Percentiles rank a stretch among this genome's conserved stretches.
Conservation (phyloP, 2,329 filamentous ascomycete genomes). For the Phialophora expanda region DNA sequence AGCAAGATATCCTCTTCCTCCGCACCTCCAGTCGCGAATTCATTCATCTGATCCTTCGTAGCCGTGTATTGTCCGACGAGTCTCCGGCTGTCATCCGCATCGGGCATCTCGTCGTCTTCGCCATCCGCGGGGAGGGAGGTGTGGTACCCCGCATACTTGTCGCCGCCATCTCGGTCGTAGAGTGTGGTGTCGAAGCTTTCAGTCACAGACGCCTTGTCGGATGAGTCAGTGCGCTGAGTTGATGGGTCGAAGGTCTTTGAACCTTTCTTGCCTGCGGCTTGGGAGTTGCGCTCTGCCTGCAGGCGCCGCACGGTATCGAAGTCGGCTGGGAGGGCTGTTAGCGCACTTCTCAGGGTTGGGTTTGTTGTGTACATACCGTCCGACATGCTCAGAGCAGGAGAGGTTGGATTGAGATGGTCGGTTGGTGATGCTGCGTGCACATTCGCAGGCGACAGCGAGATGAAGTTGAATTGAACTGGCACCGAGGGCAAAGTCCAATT, state of each 20-base stretch:
- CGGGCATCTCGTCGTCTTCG: slow-evolving; percentile 78
- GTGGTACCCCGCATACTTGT: slow-evolving; percentile 89
- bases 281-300: slow-evolving; percentile 89
- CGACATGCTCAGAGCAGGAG: slow-evolving; percentile 28
- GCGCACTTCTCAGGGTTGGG: not conserved
- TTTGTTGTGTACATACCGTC: slow-evolving; percentile 25
- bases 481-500: not conserved
- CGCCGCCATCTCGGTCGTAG: slow-evolving; percentile 72
- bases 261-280: slow-evolving; percentile 77
- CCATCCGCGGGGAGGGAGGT: slow-evolving; percentile 81
- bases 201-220: slow-evolving; percentile 88
- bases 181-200: slow-evolving; percentile 84
- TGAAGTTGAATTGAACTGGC: not conserved
- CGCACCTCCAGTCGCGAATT: slow-evolving; percentile 86
- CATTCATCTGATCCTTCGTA: slow-evolving; percentile 87
- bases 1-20: slow-evolving; percentile 91
- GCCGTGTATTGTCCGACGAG: slow-evolving; percentile 96
- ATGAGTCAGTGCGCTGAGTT: slow-evolving; percentile 79
- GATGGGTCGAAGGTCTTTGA: slow-evolving; percentile 78
- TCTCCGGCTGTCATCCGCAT: slow-evolving; percentile 70
- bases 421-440: slow-evolving; percentile 1
- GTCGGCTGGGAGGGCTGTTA: slow-evolving; percentile 96
- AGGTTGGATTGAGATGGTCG: not conserved
- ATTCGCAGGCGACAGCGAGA: not conserved
- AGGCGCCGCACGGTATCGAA: slow-evolving; percentile 86